Conservation (phyloP, 2,329 filamentous ascomycete species). For the Basipetospora chlamydospora region DNA sequence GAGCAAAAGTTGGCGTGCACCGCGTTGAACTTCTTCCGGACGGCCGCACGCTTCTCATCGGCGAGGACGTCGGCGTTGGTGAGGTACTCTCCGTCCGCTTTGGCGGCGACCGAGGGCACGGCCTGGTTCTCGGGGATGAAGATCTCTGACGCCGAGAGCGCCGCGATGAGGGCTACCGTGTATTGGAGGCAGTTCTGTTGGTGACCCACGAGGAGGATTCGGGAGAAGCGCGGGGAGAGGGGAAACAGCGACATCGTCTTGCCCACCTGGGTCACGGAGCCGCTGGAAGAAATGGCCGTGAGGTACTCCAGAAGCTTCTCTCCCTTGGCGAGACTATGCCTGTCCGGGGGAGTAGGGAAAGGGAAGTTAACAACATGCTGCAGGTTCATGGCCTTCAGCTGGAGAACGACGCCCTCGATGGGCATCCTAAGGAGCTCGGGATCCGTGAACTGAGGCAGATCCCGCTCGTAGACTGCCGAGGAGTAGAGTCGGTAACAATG, state of each 20-base stretch:
- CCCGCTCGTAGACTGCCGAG: slow-evolving; percentile 81
- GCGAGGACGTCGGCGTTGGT: slow-evolving; percentile 56
- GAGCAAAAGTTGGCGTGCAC: slow-evolving; percentile 68
- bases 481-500: slow-evolving; percentile 95
- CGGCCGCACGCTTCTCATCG: slow-evolving; percentile 53
- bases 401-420: slow-evolving; percentile 81
- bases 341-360: slow-evolving; percentile 80
- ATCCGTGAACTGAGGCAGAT: slow-evolving; percentile 72
- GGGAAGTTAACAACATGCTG: slow-evolving; percentile 87
- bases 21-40: slow-evolving; percentile 47
- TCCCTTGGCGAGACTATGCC: slow-evolving; percentile 60
- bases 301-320: slow-evolving; percentile 80
- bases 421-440: slow-evolving; percentile 85
- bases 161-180: slow-evolving; percentile 77
- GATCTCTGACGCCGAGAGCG: slow-evolving; percentile 74
- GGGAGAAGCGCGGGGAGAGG: slow-evolving; percentile 75
- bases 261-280: slow-evolving; percentile 61
- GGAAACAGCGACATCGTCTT: slow-evolving; percentile 79
- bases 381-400: slow-evolving; percentile 88
- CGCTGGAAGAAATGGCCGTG: slow-evolving; percentile 57
- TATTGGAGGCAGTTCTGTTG: slow-evolving; percentile 71
- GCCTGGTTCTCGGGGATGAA: slow-evolving; percentile 73
- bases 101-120: slow-evolving; percentile 37
- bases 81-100: slow-evolving; percentile 17
- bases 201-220: slow-evolving; percentile 81